Evolutionary conservation across 2,329 filamentous ascomycete species (phyloP).

Genomic region (Trichoderma citrinoviride): DNA sequence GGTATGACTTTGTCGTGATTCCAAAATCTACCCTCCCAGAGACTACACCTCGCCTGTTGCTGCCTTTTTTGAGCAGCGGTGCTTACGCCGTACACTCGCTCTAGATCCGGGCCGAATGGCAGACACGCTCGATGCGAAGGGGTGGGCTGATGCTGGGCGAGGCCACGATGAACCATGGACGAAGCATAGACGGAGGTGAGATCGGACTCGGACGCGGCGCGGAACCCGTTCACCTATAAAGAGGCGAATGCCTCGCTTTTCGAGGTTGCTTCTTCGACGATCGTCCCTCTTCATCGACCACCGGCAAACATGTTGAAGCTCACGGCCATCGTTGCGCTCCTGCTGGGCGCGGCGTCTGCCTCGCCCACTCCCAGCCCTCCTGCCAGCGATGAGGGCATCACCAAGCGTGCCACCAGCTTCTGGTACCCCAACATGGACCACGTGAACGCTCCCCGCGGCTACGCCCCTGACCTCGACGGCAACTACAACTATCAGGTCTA

Average conservation of each 20-base stretch:
- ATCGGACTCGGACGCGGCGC: not conserved
- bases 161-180: not conserved
- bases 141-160: not conserved
- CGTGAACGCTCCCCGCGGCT: conserved; percentile 36
- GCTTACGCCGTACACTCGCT: not conserved
- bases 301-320: conserved; percentile 25
- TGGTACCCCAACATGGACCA: conserved; percentile 47
- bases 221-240: conserved; percentile 1
- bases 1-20: not conserved
- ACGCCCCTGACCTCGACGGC: conserved; percentile 41
- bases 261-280: not conserved
- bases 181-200: not conserved
- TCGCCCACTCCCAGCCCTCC: conserved; percentile 17
- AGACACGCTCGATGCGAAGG: not conserved
- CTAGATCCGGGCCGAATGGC: conserved; percentile 14
- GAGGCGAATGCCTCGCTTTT: not conserved
- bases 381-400: conserved; percentile 19
- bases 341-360: conserved; percentile 25
- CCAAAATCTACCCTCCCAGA: not conserved
- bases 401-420: conserved; percentile 32
- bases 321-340: conserved; percentile 21
- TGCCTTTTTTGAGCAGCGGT: not conserved
- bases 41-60: not conserved
- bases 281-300: conserved; percentile 6
- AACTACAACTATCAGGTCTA: conserved; percentile 40